Conservation (phyloP, 352 stramenopile genomes). For the Globisporangium apiculatum region DNA sequence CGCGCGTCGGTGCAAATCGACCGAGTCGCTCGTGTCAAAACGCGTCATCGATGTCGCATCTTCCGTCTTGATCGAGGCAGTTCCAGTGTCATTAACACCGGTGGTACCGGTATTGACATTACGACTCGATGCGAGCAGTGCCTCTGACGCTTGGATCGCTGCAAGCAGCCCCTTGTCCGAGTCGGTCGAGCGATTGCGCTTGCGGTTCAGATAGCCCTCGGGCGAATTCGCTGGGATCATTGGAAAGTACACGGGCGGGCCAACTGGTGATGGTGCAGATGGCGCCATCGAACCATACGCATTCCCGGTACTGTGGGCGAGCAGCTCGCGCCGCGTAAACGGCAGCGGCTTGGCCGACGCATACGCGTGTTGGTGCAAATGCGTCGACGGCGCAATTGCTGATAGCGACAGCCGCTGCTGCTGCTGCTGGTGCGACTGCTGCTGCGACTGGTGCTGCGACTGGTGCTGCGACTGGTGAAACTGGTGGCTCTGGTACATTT, state of each 20-base stretch:
- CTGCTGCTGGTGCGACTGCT: constrained; percentile 4
- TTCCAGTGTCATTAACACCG: constrained; percentile 9
- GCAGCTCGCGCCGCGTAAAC: constrained; percentile 23
- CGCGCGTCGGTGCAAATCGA: constrained; percentile 45
- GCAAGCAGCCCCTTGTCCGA: constrained; percentile 47
- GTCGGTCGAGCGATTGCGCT: constrained; percentile 66
- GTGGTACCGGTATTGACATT: not conserved
- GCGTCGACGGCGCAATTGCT: constrained; percentile 6
- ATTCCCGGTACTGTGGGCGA: too few species aligned
- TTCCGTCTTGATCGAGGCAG: constrained; percentile 1
- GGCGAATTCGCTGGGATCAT: constrained; percentile 24
- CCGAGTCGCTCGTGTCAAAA: constrained; percentile 10
- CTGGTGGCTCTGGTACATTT: too few species aligned
- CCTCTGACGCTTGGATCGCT: constrained; percentile 46
- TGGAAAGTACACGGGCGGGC: constrained; percentile 12
- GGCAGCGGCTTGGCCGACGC: constrained; percentile 32
- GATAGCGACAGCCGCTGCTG: constrained; percentile 10
- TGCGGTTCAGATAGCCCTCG: constrained; percentile 43
- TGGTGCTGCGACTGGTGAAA: not conserved
- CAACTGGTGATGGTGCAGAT: not conserved
- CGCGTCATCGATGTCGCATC: not conserved
- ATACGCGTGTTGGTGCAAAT: constrained; percentile 46
- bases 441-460: constrained; percentile 1
- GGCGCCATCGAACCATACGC: not conserved
- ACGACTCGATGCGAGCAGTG: constrained; percentile 8